Percentiles rank a stretch among this genome's conserved stretches.
phyloP scores from a whole-genome alignment of 306 rosid species.

The Neltuma alba region DNA sequence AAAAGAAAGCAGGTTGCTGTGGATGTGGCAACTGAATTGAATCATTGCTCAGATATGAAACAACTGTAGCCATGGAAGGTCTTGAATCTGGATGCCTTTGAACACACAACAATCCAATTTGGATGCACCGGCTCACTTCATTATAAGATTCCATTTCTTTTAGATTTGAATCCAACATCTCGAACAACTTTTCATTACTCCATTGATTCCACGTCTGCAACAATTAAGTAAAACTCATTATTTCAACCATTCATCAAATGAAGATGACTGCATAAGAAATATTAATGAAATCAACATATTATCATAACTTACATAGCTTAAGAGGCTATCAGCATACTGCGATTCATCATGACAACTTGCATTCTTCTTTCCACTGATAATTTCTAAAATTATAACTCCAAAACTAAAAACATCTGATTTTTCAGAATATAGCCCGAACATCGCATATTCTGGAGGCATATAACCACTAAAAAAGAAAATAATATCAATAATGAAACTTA shows the following conservation, averaged over 20 bases:
- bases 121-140: slow-evolving; percentile 48
- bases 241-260: background rate
- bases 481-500: background rate
- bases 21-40: slow-evolving; percentile 39
- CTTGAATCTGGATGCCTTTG: slow-evolving; percentile 35
- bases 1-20: slow-evolving; percentile 31
- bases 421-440: slow-evolving; percentile 19
- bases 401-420: slow-evolving; percentile 38
- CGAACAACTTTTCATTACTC: slow-evolving; percentile 28
- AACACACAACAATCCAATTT: slow-evolving; percentile 49
- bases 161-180: slow-evolving; percentile 45
- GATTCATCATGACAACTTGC: slow-evolving; percentile 1
- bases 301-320: slow-evolving; percentile 22
- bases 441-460: slow-evolving; percentile 41
- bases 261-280: too few species aligned
- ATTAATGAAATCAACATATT: background rate
- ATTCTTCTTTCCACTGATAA: slow-evolving; percentile 32
- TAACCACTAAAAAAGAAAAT: slow-evolving; percentile 30
- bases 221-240: background rate
- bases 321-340: slow-evolving; percentile 8
- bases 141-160: background rate
- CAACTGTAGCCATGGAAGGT: slow-evolving; percentile 20
- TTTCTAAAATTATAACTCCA: slow-evolving; percentile 38
- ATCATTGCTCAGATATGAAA: slow-evolving; percentile 30
- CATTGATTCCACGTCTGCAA: slow-evolving; percentile 47